phyloP scores from a whole-genome alignment of 1,139 yeast species.

The Debaryomycetaceae sp. region DNA sequence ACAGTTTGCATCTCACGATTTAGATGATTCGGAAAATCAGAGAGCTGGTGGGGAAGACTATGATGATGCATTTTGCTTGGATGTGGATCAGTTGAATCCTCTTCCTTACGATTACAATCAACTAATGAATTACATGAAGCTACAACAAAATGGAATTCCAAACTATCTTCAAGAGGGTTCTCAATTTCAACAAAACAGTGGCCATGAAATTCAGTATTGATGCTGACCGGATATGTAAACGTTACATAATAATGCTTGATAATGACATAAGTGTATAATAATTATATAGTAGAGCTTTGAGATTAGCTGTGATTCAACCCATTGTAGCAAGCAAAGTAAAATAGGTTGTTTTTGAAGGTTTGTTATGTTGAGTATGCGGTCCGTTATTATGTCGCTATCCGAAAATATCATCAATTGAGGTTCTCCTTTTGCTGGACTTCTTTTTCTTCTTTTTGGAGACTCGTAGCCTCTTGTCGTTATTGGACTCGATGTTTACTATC shows the following conservation, averaged over 20 bases:
- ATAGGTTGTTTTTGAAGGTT: too few species aligned
- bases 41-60: conserved; percentile 24
- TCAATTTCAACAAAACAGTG: conserved; percentile 2
- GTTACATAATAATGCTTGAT: background rate
- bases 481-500: too few species aligned
- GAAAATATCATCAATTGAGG: conserved; percentile 60
- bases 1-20: conserved; percentile 3
- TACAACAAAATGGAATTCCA: conserved; percentile 4
- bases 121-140: conserved; percentile 14
- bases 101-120: conserved; percentile 19
- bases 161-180: conserved; percentile 3
- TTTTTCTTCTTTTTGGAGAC: conserved; percentile 22
- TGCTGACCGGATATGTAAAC: background rate
- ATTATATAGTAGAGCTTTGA: background rate
- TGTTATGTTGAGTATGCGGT: too few species aligned
- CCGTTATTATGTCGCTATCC: conserved; percentile 22
- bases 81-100: conserved; percentile 37
- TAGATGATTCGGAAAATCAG: background rate
- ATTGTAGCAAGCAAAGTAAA: background rate
- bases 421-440: conserved; percentile 44
- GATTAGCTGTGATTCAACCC: background rate
- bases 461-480: conserved; percentile 8
- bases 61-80: conserved; percentile 47
- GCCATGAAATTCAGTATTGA: background rate
- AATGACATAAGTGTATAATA: background rate